Evolutionary conservation across 176 grass and related monocot species (phyloP).

Genomic region (Chrysopogon serrulatus): DNA sequence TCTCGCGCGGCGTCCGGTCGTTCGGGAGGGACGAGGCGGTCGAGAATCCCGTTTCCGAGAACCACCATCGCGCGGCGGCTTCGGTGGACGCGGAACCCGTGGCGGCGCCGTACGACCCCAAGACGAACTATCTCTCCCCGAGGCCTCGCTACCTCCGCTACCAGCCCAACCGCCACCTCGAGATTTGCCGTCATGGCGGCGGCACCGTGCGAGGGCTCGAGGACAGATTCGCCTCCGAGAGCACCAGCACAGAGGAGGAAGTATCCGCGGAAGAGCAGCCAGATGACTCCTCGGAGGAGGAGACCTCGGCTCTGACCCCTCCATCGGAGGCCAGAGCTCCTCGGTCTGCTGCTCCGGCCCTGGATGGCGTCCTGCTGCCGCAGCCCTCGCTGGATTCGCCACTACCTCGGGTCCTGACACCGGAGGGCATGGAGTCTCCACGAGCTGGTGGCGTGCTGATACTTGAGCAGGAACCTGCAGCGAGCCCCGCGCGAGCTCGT

Average conservation of each 20-base stretch:
- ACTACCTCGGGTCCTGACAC: background rate
- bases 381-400: background rate
- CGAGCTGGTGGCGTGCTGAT: background rate
- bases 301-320: background rate
- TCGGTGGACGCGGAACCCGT: slow-evolving; percentile 2
- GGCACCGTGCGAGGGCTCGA: slow-evolving; percentile 35
- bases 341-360: background rate
- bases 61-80: background rate
- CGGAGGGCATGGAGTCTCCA: background rate
- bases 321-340: background rate
- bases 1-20: background rate
- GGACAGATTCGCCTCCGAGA: slow-evolving; percentile 56
- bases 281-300: background rate
- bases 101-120: slow-evolving; percentile 70
- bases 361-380: background rate
- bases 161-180: slow-evolving; percentile 61
- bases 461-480: background rate
- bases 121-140: slow-evolving; percentile 86
- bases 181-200: slow-evolving; percentile 10
- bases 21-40: background rate
- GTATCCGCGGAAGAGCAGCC: slow-evolving; percentile 23
- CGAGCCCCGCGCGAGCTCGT: background rate
- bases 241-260: slow-evolving; percentile 47
- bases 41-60: background rate
- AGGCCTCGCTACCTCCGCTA: slow-evolving; percentile 86